Evolutionary conservation across 1,139 yeast species (phyloP).

Genomic region (Ogataea hybrid): DNA sequence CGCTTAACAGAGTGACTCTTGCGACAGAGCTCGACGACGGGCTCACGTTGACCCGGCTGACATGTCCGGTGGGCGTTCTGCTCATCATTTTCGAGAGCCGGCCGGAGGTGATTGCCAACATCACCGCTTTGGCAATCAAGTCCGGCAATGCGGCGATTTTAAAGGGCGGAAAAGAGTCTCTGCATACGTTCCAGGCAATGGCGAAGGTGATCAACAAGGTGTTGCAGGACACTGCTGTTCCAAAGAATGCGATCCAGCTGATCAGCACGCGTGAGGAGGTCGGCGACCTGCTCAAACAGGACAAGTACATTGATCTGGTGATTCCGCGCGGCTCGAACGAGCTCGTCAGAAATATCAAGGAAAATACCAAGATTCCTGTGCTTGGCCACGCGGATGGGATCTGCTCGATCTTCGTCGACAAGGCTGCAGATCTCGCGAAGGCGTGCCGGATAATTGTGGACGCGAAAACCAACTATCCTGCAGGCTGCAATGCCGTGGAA

Average conservation of each 20-base stretch:
- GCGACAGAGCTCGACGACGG: conserved; percentile 87
- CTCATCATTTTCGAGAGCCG: conserved; percentile 93
- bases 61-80: conserved; percentile 93
- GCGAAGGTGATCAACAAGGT: conserved; percentile 67
- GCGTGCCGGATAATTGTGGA: conserved; percentile 77
- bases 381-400: conserved; percentile 99
- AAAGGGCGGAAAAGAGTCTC: conserved; percentile 95
- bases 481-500: conserved; percentile 97
- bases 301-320: conserved; percentile 87
- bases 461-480: conserved; percentile 94
- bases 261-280: conserved; percentile 90
- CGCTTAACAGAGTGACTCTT: conserved; percentile 81
- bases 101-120: conserved; percentile 98
- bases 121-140: conserved; percentile 91
- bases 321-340: conserved; percentile 97
- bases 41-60: conserved; percentile 72
- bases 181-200: conserved; percentile 80
- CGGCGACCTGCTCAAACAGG: conserved; percentile 77
- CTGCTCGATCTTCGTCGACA: conserved; percentile 82
- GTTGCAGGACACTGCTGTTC: conserved; percentile 64
- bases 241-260: conserved; percentile 77
- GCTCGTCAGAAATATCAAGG: conserved; percentile 80
- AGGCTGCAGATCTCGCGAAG: conserved; percentile 69
- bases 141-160: conserved; percentile 95
- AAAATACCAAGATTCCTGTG: conserved; percentile 90